Base-by-base conservation (phyloP, 352 stramenopile species). In the Phytophthora pisi region DNA sequence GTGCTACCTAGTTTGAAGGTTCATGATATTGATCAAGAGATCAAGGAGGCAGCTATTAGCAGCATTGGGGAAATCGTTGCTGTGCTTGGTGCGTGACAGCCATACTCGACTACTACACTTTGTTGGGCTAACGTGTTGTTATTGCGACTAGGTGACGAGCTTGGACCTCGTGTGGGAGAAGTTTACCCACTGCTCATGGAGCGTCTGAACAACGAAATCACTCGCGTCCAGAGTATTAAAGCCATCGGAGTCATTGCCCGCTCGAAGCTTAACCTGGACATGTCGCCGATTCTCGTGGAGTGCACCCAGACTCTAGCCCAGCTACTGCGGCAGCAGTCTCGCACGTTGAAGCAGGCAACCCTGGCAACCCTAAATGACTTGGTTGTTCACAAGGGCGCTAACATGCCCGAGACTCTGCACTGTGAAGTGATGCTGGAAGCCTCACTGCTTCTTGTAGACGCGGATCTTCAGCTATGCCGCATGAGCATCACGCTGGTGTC, bases 1-100 rank as follows among this genome's bases (percentile, higher is more conserved):
- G 91, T 99, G 15, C 74, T 99, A 66, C 95, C 96, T 30, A 96
- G 93, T n/a, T 82, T 99, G 34, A 90, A 97, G 61, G 93, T 95
- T 4, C 84, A 98, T 70, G 97, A 99, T 68, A 98, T 99, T 54
- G 98, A 99, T 66, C 96, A 99, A 78, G 98, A 99, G 81, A 99
- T 99, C 66, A 99, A 99, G 70, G 98, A 99, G 68, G 92, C 95
- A 56, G 92, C 92, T 9, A 98, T 98, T 62, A 88, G 78, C 57
- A 96, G 92, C 61, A 88, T 98, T 9, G 93, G 89, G 2, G 86
- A 97, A 58, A 82, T 98, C 49, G 82, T 98, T 34, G 78, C 93
- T 26, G 75, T 79, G 15, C 65, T 95, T 5, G 88, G 80, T 88
- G 57, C 51, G 75, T 80, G 15, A 20, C 9, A 56, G 20, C 36